phyloP scores from a whole-genome alignment of 139 green algal species.

The Chlamydomonas incerta region DNA sequence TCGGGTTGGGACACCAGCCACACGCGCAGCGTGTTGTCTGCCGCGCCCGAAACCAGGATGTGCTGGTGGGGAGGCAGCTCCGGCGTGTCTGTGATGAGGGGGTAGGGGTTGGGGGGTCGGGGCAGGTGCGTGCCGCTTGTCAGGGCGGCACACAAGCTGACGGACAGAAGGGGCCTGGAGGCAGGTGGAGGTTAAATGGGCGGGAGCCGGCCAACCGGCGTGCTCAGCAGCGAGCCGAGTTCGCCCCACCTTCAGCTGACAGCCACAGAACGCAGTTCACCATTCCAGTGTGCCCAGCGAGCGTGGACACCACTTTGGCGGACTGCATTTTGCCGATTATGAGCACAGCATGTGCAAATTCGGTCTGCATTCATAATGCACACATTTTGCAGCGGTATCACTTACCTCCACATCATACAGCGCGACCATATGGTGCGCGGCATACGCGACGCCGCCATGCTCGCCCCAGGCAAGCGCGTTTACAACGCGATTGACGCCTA shows the following conservation, averaged over 20 bases:
- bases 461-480: constrained; percentile 76
- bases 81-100: neutral
- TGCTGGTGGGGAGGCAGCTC: neutral
- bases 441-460: constrained; percentile 77
- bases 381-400: too few relatives aligned
- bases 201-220: neutral
- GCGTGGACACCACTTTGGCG: constrained; percentile 59
- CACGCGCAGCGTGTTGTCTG: constrained; percentile 70
- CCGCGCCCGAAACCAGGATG: constrained; percentile 68
- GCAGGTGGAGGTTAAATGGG: neutral
- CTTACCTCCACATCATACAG: constrained; percentile 79
- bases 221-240: neutral
- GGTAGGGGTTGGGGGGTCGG: neutral
- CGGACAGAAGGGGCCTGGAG: neutral
- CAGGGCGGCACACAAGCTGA: neutral
- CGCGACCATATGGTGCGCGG: constrained; percentile 67
- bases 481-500: constrained; percentile 77
- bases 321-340: constrained; percentile 58
- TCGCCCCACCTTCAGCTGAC: constrained; percentile 42
- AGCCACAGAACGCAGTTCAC: constrained; percentile 89
- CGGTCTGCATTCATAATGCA: too few relatives aligned
- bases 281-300: constrained; percentile 78
- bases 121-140: neutral
- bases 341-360: too few relatives aligned
- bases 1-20: constrained; percentile 56